Percentiles rank a stretch among this genome's conserved stretches.
Conservation (phyloP, 2,329 filamentous ascomycete genomes). For the Claviceps sp. region DNA sequence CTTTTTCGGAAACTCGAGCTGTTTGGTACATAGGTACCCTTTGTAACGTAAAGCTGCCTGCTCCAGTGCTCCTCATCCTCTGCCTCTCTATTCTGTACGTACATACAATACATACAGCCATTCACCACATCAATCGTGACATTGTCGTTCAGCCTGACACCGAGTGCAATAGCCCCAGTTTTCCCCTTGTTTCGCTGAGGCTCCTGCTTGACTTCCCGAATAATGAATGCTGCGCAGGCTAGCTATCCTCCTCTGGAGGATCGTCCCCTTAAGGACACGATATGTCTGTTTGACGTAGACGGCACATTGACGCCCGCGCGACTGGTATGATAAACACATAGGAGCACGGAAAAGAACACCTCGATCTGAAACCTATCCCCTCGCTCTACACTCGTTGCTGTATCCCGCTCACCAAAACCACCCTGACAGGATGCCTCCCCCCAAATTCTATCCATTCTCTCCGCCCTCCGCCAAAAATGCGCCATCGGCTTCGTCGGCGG, state of each 20-base stretch:
- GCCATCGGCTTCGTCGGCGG: conserved; percentile 89
- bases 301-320: conserved; percentile 78
- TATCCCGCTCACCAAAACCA: background rate
- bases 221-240: conserved; percentile 28
- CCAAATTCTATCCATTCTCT: conserved; percentile 73
- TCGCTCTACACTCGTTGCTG: background rate
- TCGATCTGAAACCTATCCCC: background rate
- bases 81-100: too few relatives aligned
- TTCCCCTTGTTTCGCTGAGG: background rate
- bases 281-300: conserved; percentile 94
- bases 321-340: conserved; percentile 37
- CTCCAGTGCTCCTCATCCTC: too few relatives aligned
- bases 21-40: too few relatives aligned
- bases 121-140: background rate
- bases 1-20: too few relatives aligned
- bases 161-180: background rate
- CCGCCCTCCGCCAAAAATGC: conserved; percentile 69
- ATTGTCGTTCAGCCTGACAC: background rate
- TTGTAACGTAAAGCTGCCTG: too few relatives aligned
- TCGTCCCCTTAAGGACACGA: conserved; percentile 82
- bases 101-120: too few relatives aligned
- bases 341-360: background rate
- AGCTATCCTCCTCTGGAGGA: conserved; percentile 62
- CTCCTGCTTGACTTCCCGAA: background rate
- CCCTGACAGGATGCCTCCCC: conserved; percentile 47